Conservation (phyloP, 129 eudicot genomes). For the Rutidosis leptorrhynchoides region DNA sequence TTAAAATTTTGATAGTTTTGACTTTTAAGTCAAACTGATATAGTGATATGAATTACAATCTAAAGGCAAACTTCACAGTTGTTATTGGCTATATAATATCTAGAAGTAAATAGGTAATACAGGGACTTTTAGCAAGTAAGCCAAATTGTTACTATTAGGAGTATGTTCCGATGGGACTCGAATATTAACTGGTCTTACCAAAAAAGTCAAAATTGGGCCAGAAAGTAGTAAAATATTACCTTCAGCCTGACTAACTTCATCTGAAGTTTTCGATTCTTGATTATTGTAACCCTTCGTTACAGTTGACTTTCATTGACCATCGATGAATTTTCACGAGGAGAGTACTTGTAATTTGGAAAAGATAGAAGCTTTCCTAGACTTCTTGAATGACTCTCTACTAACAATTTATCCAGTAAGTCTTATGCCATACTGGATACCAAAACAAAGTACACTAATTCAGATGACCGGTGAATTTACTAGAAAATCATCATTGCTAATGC, state of each 20-base stretch:
- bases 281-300: not conserved
- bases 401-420: too few species aligned
- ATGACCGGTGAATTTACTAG: too few species aligned
- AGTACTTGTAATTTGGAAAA: constrained; percentile 50
- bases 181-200: too few species aligned
- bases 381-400: constrained; percentile 44
- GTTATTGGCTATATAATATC: not conserved
- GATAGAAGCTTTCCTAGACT: constrained; percentile 74
- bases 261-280: constrained; percentile 10
- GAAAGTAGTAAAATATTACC: too few species aligned
- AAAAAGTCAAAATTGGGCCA: too few species aligned
- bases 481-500: too few species aligned
- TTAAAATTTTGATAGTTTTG: not conserved
- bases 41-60: not conserved
- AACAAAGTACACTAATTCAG: too few species aligned
- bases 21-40: constrained; percentile 6
- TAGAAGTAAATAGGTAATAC: not conserved
- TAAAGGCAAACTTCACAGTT: not conserved
- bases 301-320: constrained; percentile 29
- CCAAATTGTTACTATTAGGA: not conserved
- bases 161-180: too few species aligned
- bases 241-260: constrained; percentile 30
- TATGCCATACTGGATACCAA: too few species aligned
- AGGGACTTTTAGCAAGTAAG: not conserved
- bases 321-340: not conserved